Evolutionary conservation across 768 basidiomycete genomes (phyloP).

Genomic region (Tubosaeta brunneosetosa): DNA sequence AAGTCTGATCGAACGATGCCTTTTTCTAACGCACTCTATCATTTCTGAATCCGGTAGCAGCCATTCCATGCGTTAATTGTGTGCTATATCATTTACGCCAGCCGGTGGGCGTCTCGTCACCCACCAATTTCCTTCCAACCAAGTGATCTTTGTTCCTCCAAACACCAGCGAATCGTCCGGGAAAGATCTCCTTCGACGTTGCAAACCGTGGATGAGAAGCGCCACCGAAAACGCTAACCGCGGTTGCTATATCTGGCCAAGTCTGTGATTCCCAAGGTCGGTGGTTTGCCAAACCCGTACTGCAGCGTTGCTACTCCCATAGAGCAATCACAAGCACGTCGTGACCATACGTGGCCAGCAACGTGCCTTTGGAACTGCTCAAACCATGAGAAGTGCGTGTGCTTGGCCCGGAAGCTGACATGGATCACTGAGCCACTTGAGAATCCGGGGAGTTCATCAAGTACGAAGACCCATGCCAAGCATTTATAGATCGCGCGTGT

Average conservation of each 20-base stretch:
- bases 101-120: not conserved
- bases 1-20: not conserved
- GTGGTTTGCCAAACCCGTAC: not conserved
- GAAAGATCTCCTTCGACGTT: not conserved
- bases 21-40: not conserved
- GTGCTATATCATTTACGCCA: not conserved
- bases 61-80: not conserved
- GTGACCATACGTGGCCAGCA: too few relatives aligned
- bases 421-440: not conserved
- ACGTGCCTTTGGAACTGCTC: too few relatives aligned
- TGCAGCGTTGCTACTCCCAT: too few relatives aligned
- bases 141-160: not conserved
- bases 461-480: not conserved
- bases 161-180: too few relatives aligned
- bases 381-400: not conserved
- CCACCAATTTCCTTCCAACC: not conserved
- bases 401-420: not conserved
- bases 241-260: not conserved
- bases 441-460: not conserved
- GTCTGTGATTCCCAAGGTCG: not conserved
- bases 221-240: not conserved
- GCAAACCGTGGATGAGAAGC: not conserved
- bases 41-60: not conserved
- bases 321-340: too few relatives aligned
- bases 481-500: not conserved